Evolutionary conservation across 371 early-diverging fungal species (phyloP).

Genomic region (Mortierella polycephala): DNA sequence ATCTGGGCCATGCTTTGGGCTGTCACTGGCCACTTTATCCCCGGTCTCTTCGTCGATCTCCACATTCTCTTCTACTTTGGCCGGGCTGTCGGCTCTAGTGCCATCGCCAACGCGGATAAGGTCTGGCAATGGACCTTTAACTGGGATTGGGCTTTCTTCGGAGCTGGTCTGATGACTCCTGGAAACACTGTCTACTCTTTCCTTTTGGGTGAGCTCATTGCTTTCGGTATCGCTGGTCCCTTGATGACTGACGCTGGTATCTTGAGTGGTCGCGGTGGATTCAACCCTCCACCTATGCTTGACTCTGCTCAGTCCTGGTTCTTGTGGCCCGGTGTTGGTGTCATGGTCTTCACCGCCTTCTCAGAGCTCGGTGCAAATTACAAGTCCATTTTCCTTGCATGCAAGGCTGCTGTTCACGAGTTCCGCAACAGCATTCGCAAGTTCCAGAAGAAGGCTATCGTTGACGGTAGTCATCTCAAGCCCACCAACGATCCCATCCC

Average conservation of each 20-base stretch:
- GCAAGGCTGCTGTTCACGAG: slow-evolving; percentile 56
- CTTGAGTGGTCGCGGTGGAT: slow-evolving; percentile 54
- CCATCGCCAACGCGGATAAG: slow-evolving; percentile 64
- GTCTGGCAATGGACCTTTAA: slow-evolving; percentile 69
- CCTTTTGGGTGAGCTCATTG: slow-evolving; percentile 61
- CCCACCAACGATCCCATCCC: slow-evolving; percentile 56
- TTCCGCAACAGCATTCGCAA: slow-evolving; percentile 25
- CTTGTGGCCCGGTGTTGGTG: slow-evolving; percentile 78
- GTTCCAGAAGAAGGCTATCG: slow-evolving; percentile 40
- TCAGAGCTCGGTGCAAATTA: slow-evolving; percentile 66
- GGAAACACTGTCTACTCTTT: slow-evolving; percentile 66
- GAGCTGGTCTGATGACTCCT: slow-evolving; percentile 77
- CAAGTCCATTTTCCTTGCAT: slow-evolving; percentile 59
- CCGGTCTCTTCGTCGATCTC: slow-evolving; percentile 66
- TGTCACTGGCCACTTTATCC: slow-evolving; percentile 65
- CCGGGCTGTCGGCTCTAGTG: slow-evolving; percentile 55
- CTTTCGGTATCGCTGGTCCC: slow-evolving; percentile 65
- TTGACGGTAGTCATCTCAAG: slow-evolving; percentile 1
- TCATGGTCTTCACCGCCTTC: slow-evolving; percentile 74
- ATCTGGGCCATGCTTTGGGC: slow-evolving; percentile 57
- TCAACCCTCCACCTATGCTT: slow-evolving; percentile 32
- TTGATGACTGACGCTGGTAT: slow-evolving; percentile 56
- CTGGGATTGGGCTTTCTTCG: slow-evolving; percentile 73
- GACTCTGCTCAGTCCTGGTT: slow-evolving; percentile 63
- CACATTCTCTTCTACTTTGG: slow-evolving; percentile 73